Evolutionary conservation across 768 basidiomycete genomes (phyloP).

Genomic region (Boletus sp.): DNA sequence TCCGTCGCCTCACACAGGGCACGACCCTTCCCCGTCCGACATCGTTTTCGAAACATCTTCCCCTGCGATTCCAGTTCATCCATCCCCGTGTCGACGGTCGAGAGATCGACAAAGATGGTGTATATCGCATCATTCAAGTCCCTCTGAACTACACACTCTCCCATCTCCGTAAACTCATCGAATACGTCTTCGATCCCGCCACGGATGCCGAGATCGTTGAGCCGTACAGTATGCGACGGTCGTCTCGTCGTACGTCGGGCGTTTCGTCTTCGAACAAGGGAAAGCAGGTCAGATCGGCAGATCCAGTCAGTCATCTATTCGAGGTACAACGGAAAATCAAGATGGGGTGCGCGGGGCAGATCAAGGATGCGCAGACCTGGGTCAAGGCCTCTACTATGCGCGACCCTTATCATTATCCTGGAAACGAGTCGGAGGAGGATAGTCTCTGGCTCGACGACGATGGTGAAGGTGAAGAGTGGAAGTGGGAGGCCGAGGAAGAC

Average conservation of each 20-base stretch:
- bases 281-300: constrained; percentile 16
- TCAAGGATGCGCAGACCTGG: constrained; percentile 48
- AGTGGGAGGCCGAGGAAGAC: constrained; percentile 72
- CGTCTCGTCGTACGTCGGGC: constrained; percentile 27
- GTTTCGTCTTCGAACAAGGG: constrained; percentile 14
- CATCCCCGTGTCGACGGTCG: constrained; percentile 30
- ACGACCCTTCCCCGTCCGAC: constrained; percentile 42
- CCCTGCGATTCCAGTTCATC: constrained; percentile 62
- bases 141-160: constrained; percentile 69
- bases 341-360: constrained; percentile 50
- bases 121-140: constrained; percentile 66
- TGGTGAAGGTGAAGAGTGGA: constrained; percentile 49
- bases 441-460: constrained; percentile 30
- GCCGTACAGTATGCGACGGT: constrained; percentile 16
- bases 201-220: constrained; percentile 24
- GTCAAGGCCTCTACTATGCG: constrained; percentile 51
- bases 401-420: constrained; percentile 46
- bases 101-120: constrained; percentile 41
- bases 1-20: constrained; percentile 39
- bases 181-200: constrained; percentile 51
- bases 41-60: constrained; percentile 57
- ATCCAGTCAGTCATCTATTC: constrained; percentile 50
- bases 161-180: constrained; percentile 60
- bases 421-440: constrained; percentile 40
- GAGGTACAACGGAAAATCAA: constrained; percentile 52